Evolutionary conservation across 371 early-diverging fungal genomes (phyloP).

Genomic region (Dipsacomyces acuminosporus): DNA sequence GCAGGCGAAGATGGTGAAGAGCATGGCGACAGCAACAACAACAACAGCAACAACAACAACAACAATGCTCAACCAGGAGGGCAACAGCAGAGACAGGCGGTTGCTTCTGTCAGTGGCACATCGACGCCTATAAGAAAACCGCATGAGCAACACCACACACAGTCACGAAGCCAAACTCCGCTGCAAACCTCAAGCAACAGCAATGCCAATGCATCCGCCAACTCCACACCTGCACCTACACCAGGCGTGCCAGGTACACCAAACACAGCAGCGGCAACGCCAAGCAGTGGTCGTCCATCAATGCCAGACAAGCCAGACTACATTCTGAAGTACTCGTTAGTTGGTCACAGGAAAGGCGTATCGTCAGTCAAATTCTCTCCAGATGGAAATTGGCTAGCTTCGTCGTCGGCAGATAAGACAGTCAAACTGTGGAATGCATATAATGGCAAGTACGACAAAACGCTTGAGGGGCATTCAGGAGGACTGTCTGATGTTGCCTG

Average conservation of each 20-base stretch:
- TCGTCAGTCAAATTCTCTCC: conserved; percentile 97
- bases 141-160: no score
- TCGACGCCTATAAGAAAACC: no score
- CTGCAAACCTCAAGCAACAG: conserved; percentile 5
- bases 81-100: no score
- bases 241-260: conserved; percentile 12
- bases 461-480: conserved; percentile 84
- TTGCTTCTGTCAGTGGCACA: no score
- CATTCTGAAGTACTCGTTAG: conserved; percentile 76
- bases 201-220: conserved; percentile 1
- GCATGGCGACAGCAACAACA: no score
- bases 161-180: background rate
- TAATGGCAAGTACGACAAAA: conserved; percentile 79
- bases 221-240: conserved; percentile 6
- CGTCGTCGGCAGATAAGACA: conserved; percentile 87
- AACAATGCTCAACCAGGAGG: no score
- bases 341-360: conserved; percentile 92
- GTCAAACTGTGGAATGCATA: conserved; percentile 89
- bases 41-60: no score
- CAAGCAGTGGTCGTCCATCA: conserved; percentile 28
- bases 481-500: conserved; percentile 97
- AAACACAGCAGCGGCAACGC: conserved; percentile 27
- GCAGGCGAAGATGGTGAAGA: conserved; percentile 5
- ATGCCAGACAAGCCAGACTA: conserved; percentile 75
- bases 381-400: conserved; percentile 94